phyloP scores from a whole-genome alignment of 106 monocot genomes.

The Allium fistulosum region DNA sequence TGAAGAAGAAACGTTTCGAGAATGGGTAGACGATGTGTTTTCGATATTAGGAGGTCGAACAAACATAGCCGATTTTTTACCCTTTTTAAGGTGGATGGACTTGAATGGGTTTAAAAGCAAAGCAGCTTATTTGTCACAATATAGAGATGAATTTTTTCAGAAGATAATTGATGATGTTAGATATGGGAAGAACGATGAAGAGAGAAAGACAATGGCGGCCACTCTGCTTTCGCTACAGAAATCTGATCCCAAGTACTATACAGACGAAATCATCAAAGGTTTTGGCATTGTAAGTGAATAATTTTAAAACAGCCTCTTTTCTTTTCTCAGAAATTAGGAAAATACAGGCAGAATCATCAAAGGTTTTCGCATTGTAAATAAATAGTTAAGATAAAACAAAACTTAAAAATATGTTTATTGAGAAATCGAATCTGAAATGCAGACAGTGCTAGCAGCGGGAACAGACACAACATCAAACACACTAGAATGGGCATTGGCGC shows the following conservation, averaged over 20 bases:
- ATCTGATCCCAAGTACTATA: constrained; percentile 21
- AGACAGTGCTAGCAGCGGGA: constrained; percentile 16
- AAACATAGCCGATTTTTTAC: constrained; percentile 6
- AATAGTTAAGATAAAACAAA: no score
- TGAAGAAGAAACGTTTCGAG: not conserved
- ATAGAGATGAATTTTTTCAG: constrained; percentile 10
- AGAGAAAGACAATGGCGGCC: constrained; percentile 8
- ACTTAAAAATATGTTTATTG: no score
- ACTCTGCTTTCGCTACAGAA: constrained; percentile 15
- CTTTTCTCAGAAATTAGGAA: no score
- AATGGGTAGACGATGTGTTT: constrained; percentile 3
- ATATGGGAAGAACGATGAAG: not conserved
- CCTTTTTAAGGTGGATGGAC: constrained; percentile 1
- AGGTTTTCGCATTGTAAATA: no score
- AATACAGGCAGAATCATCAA: no score
- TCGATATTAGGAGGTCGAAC: not conserved
- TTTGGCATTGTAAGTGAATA: constrained; percentile 17
- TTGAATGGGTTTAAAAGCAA: not conserved
- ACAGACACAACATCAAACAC: constrained; percentile 13
- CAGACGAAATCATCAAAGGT: constrained; percentile 37
- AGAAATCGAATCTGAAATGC: not conserved
- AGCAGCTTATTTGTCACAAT: not conserved
- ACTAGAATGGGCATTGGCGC: constrained; percentile 30
- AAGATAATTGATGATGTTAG: constrained; percentile 5
- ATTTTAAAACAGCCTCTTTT: not conserved